Evolutionary conservation across 2,329 filamentous ascomycete species (phyloP).

Genomic region (Fusarium heterosporum): DNA sequence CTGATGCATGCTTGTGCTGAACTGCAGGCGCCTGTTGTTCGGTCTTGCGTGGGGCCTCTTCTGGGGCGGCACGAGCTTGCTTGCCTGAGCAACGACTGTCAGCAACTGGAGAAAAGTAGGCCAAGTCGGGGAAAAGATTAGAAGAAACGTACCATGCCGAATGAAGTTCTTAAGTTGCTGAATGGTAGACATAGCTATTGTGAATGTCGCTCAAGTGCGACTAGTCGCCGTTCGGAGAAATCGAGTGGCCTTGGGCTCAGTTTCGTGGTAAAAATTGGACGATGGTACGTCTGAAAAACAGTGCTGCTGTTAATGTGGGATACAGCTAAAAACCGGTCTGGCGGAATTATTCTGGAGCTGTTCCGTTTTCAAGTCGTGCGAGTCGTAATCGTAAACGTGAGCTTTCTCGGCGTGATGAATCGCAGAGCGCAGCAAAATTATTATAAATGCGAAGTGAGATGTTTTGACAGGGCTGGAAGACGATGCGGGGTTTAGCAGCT

Average conservation of each 20-base stretch:
- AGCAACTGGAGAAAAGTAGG: constrained; percentile 16
- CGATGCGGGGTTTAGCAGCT: constrained; percentile 45
- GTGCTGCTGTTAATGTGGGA: constrained; percentile 1
- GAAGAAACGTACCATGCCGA: constrained; percentile 75
- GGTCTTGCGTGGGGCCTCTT: constrained; percentile 64
- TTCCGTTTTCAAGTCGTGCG: constrained; percentile 31
- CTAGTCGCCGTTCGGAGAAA: constrained; percentile 33
- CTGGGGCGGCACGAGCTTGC: constrained; percentile 77
- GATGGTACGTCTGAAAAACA: constrained; percentile 4
- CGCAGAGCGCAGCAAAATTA: constrained; percentile 36
- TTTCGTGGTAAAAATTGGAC: constrained; percentile 6
- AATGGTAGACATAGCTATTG: constrained; percentile 73
- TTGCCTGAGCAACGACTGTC: constrained; percentile 68
- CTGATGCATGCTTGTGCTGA: constrained; percentile 60
- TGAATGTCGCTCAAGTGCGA: constrained; percentile 45
- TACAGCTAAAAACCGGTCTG: constrained; percentile 16
- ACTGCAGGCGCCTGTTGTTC: constrained; percentile 66
- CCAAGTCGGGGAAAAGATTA: constrained; percentile 3
- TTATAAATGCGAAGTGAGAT: constrained; percentile 11
- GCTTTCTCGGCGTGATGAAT: constrained; percentile 15
- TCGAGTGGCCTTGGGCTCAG: constrained; percentile 17
- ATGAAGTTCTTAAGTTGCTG: constrained; percentile 99
- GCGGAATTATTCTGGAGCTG: constrained; percentile 12
- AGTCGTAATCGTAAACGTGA: constrained; percentile 38
- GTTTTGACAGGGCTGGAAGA: constrained; percentile 25